These are phyloP conservation scores for Panicum hallii DNA, from an alignment of 202 grass and related monocot genomes.

Conservation along the genomic window DNA sequence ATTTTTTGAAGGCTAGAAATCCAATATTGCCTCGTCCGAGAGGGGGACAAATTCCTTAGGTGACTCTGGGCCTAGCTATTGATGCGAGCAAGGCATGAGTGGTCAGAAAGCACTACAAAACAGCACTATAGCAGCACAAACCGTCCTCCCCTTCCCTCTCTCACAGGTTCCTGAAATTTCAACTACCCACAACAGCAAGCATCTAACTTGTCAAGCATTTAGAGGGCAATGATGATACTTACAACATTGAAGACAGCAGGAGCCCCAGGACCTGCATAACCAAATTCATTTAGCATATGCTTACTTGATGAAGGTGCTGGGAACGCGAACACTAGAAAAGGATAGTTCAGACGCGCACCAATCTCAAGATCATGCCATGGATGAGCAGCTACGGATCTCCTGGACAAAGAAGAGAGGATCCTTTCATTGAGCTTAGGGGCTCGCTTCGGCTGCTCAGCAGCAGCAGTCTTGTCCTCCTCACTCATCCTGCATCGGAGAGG, in stretches of 20 bases:
- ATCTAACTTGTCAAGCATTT: background rate
- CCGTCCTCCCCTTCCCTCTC: background rate
- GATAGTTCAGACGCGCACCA: conserved; percentile 28
- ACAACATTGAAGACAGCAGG: conserved; percentile 87
- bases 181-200: background rate
- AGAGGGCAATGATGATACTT: conserved; percentile 42
- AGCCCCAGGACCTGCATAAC: conserved; percentile 63
- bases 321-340: background rate
- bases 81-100: background rate
- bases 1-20: background rate
- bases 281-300: conserved; percentile 16
- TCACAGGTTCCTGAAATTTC: background rate
- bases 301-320: background rate
- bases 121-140: background rate
- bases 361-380: conserved; percentile 93
- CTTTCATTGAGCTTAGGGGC: conserved; percentile 78
- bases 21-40: background rate
- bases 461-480: conserved; percentile 33
- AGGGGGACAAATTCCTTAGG: background rate
- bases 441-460: conserved; percentile 32
- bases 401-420: conserved; percentile 79
- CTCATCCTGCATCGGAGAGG: conserved; percentile 41
- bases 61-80: background rate
- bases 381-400: conserved; percentile 73
- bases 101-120: too few relatives aligned